Conservation (phyloP, 257 asterid species). For the Gentiana dahurica region DNA sequence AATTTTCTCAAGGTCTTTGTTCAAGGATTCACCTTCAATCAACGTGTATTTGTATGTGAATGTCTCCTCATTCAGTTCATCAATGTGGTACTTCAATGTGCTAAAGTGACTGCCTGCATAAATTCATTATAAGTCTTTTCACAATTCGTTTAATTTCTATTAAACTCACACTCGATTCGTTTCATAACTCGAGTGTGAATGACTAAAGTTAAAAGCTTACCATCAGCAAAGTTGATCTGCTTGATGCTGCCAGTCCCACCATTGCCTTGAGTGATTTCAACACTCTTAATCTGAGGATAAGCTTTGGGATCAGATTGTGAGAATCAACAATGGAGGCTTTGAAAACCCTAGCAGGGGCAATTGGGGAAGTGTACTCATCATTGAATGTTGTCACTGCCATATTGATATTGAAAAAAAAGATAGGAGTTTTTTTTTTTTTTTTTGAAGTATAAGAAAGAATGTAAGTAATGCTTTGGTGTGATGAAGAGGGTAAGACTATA, state of each 20-base stretch:
- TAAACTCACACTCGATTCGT: too few relatives aligned
- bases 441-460: too few relatives aligned
- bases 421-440: too few relatives aligned
- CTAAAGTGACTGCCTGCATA: conserved; percentile 1
- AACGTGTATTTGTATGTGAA: background rate
- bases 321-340: conserved; percentile 6
- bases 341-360: background rate
- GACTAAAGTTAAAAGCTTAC: background rate
- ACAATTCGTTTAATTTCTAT: too few relatives aligned
- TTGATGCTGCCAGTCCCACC: conserved; percentile 6
- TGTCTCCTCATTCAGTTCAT: conserved; percentile 1
- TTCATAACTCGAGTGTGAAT: too few relatives aligned
- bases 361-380: conserved; percentile 1
- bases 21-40: conserved; percentile 1
- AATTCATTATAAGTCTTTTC: background rate
- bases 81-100: conserved; percentile 3
- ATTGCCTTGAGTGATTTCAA: conserved; percentile 3
- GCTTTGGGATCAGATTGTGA: conserved; percentile 5
- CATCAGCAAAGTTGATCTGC: conserved; percentile 3
- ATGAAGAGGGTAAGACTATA: too few relatives aligned
- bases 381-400: conserved; percentile 3
- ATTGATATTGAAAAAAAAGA: too few relatives aligned
- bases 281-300: conserved; percentile 1
- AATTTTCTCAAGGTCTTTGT: background rate
- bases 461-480: too few relatives aligned